Conservation (phyloP, 352 stramenopile genomes). For the Phytophthora hybrid region DNA sequence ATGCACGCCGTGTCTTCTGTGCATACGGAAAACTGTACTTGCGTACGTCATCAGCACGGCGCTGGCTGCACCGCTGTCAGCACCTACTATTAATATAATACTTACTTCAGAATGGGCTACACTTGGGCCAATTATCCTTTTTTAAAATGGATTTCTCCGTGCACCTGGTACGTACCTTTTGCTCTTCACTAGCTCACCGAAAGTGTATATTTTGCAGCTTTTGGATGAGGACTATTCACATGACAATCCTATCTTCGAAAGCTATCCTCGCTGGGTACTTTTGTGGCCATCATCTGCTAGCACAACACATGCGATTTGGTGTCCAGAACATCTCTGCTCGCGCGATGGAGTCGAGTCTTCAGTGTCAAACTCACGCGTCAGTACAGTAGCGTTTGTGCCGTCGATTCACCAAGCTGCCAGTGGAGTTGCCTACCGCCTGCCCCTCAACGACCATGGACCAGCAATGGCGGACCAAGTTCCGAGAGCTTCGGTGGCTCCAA, state of each 20-base stretch:
- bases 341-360: neutral
- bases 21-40: too few species aligned
- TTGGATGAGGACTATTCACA: neutral
- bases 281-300: neutral
- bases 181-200: too few species aligned
- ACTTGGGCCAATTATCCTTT: too few species aligned
- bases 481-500: constrained; percentile 17
- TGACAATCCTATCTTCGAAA: neutral
- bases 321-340: neutral
- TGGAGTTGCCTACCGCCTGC: neutral
- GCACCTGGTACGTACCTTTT: too few species aligned
- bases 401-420: neutral
- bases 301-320: neutral
- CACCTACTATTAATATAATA: too few species aligned
- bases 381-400: neutral
- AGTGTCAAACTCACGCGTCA: too few species aligned
- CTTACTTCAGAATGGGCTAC: too few species aligned
- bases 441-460: neutral
- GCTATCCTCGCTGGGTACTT: neutral
- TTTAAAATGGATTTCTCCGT: too few species aligned
- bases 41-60: too few species aligned
- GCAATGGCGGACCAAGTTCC: constrained; percentile 1
- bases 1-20: too few species aligned
- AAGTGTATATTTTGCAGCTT: too few species aligned
- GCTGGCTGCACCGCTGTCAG: too few species aligned